These are phyloP conservation scores for Byssochlamys sp. DNA, from an alignment of 2,329 filamentous ascomycete genomes.

Conservation along the genomic window DNA sequence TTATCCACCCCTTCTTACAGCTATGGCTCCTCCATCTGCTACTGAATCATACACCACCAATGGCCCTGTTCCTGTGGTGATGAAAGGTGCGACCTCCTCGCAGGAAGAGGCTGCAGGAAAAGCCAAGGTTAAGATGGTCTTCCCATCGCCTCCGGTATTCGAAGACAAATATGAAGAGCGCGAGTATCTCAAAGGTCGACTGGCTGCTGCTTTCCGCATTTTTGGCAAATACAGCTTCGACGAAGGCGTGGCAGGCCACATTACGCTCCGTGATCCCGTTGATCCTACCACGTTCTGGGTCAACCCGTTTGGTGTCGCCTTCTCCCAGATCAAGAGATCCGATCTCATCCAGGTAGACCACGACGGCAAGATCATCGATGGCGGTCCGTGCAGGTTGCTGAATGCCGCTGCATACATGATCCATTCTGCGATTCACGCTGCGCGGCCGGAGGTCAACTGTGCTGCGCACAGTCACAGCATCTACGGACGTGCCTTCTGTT, in stretches of 20 bases:
- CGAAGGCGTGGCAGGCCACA: constrained; percentile 56
- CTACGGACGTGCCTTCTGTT: constrained; percentile 39
- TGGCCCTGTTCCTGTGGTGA: constrained; percentile 9
- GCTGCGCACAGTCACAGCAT: constrained; percentile 48
- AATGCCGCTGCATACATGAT: constrained; percentile 45
- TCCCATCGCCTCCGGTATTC: constrained; percentile 29
- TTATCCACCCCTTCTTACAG: constrained; percentile 1
- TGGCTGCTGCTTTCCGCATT: constrained; percentile 49
- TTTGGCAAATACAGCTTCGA: constrained; percentile 50
- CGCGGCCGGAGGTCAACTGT: constrained; percentile 46
- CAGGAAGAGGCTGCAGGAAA: constrained; percentile 16
- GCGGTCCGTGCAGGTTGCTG: constrained; percentile 39
- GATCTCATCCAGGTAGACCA: constrained; percentile 60
- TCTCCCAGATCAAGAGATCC: constrained; percentile 52
- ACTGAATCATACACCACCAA: constrained; percentile 14
- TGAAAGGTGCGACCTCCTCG: constrained; percentile 3
- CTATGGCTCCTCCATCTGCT: constrained; percentile 21
- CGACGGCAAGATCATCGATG: constrained; percentile 53
- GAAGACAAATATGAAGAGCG: constrained; percentile 39
- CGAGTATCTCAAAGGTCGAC: constrained; percentile 45
- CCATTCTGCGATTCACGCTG: constrained; percentile 45
- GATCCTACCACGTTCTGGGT: constrained; percentile 55
- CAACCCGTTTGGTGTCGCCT: constrained; percentile 56
- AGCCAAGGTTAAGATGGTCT: constrained; percentile 22
- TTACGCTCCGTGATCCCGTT: constrained; percentile 53